Percentiles rank a stretch among this genome's conserved stretches.
Evolutionary conservation across 306 rosid species (phyloP).

Genomic region (Cyamopsis tetragonoloba): DNA sequence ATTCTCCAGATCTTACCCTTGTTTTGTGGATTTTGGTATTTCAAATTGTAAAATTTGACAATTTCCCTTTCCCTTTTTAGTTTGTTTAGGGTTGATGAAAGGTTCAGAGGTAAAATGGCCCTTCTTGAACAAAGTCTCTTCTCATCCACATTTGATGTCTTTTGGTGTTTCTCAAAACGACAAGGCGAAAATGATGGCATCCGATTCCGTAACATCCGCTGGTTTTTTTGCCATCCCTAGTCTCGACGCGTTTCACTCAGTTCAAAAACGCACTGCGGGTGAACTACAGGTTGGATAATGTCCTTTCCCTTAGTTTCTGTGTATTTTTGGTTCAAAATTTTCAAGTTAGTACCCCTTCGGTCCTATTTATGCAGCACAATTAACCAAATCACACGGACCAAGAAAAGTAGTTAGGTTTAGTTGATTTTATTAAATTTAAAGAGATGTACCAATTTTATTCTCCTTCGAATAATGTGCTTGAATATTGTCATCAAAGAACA

Average conservation of each 20-base stretch:
- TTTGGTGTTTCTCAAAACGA: conserved; percentile 52
- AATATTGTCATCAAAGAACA: no score
- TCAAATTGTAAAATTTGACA: not conserved
- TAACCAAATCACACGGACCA: no score
- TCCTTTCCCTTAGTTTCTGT: not conserved
- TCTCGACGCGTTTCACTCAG: conserved; percentile 32
- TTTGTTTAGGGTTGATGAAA: conserved; percentile 29
- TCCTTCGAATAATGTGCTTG: no score
- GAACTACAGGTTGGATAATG: conserved; percentile 52
- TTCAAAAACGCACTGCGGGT: conserved; percentile 7
- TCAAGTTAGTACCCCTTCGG: no score
- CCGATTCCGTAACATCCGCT: conserved; percentile 37
- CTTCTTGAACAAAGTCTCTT: conserved; percentile 49
- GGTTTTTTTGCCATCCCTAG: conserved; percentile 34
- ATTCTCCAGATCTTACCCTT: not conserved
- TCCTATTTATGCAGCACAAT: no score
- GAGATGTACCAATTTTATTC: no score
- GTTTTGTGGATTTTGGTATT: conserved; percentile 21
- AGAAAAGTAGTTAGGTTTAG: no score
- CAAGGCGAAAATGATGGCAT: conserved; percentile 29
- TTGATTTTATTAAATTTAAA: no score
- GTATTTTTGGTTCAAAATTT: not conserved
- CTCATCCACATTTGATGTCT: conserved; percentile 52
- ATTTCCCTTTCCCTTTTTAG: not conserved
- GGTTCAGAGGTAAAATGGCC: conserved; percentile 53